A percentile compares a stretch with the other conserved stretches of the same genome.
Evolutionary conservation across 257 asterid species (phyloP).

Genomic region (Fraxinus cuspidata): DNA sequence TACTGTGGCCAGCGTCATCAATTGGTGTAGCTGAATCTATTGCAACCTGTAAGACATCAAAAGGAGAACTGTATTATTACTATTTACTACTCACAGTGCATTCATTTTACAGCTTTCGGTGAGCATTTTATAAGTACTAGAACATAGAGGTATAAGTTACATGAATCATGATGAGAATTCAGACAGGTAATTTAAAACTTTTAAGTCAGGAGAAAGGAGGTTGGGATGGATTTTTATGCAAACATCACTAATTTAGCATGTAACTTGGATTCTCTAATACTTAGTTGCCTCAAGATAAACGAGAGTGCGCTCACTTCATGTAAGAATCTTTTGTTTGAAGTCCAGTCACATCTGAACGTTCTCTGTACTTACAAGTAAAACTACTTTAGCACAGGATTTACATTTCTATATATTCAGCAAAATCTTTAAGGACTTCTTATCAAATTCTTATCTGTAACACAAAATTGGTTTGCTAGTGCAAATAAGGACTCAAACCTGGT

Average conservation of each 20-base stretch:
- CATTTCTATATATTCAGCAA: not conserved
- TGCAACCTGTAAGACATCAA: constrained; percentile 65
- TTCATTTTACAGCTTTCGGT: not conserved
- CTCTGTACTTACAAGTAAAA: not conserved
- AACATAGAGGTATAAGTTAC: not conserved
- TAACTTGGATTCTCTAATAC: not conserved
- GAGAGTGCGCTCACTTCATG: not conserved
- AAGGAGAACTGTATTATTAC: constrained; percentile 3
- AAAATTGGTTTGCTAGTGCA: not conserved
- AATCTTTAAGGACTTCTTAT: not conserved
- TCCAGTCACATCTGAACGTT: not conserved
- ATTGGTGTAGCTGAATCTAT: constrained; percentile 98
- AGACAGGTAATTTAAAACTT: not conserved
- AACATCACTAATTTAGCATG: not conserved
- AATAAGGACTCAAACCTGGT: constrained; percentile 59
- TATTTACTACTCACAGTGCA: not conserved
- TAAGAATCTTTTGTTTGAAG: not conserved
- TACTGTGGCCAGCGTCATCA: constrained; percentile 91
- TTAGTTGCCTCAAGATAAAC: not conserved
- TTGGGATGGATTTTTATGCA: not conserved
- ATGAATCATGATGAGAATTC: constrained; percentile 1
- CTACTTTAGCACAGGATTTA: not conserved
- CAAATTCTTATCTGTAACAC: not conserved
- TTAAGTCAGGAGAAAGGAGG: not conserved
- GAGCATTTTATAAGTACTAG: not conserved